These are phyloP conservation scores for Yamadazyma insecticola DNA, from an alignment of 805 yeast genomes.

Conservation along the genomic window DNA sequence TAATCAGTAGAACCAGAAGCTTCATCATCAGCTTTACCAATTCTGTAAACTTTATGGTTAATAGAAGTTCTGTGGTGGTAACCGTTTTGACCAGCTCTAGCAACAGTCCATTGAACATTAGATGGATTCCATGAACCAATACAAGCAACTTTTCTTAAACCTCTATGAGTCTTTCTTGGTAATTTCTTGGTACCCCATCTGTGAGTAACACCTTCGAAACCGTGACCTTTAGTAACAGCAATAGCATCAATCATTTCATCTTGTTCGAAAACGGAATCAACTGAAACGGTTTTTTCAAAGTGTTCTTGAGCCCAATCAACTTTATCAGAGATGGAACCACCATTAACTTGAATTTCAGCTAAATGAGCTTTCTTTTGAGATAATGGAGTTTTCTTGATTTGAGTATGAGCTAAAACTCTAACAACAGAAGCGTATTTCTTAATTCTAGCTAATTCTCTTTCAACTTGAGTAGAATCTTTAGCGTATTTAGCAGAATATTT, in stretches of 20 bases:
- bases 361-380: slow-evolving; percentile 99
- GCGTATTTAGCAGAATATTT: slow-evolving; percentile 99
- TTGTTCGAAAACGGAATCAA: slow-evolving; percentile 95
- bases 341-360: slow-evolving; percentile 99
- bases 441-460: slow-evolving; percentile 97
- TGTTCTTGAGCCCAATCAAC: slow-evolving; percentile 98
- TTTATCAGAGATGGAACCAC: slow-evolving; percentile 97
- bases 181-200: slow-evolving; percentile 99
- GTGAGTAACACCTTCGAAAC: slow-evolving; percentile 99
- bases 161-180: slow-evolving; percentile 99
- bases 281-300: slow-evolving; percentile 97
- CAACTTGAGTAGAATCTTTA: slow-evolving; percentile 80
- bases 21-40: slow-evolving; percentile 96
- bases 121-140: slow-evolving; percentile 99
- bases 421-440: slow-evolving; percentile 97
- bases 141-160: slow-evolving; percentile 99
- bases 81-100: slow-evolving; percentile 99
- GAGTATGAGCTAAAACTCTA: slow-evolving; percentile 99
- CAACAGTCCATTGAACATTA: slow-evolving; percentile 99
- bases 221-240: slow-evolving; percentile 99
- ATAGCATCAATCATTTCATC: slow-evolving; percentile 97
- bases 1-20: slow-evolving; percentile 92
- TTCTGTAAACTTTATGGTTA: slow-evolving; percentile 99
- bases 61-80: slow-evolving; percentile 99
- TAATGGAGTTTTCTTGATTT: slow-evolving; percentile 98